Evolutionary conservation across 1,139 yeast species (phyloP), one percentile per base, ranked within the genome.

Genomic region (Geotrichum candidum): DNA sequence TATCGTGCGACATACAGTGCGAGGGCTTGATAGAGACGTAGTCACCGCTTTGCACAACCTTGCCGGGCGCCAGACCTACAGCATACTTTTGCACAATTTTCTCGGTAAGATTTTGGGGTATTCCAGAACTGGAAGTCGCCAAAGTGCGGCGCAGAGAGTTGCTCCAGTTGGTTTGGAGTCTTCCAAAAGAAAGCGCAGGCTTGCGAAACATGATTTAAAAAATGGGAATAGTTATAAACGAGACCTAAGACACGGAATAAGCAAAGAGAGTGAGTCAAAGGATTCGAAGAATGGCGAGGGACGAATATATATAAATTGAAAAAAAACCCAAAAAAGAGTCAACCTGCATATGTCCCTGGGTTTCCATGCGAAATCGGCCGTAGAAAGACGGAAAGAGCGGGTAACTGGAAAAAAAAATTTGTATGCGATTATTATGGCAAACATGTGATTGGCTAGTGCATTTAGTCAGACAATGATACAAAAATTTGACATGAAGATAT

Each of bases 1-100:
- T 94, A 75, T 94, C 99, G 74, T 94, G 99, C 15, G 98, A 90
- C 99, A 95, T 94, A 75, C 97, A 94, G 78, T 94, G 96, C 7
- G 96, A 95, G 9, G 99, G 99, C 71, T 81, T 84, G 72, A 95
- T 92, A 7, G 96, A 86, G 61, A 95, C 98, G 76, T 92, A 94
- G 77, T 95, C 99, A 23, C 99, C 99, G 62, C 91, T 82, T 69
- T 79, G 84, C 41, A 94, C 96, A 64, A 79, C 74, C 73, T 92
- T 92, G 57, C 84, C 86, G 25, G 79, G 71, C 22, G 90, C 82
- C 57, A 90, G 74, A 3, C 94, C 96, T 29, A 91, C 96, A 2
- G 98, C 96, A 73, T 89, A 92, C 71, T 83, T 84, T 73, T 94
- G 99, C 10, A 91, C 97, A 65, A 95, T 90, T 76, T 95, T 95